Base-by-base conservation (phyloP, 257 asterid genomes). In the Nicotiana knightiana region DNA sequence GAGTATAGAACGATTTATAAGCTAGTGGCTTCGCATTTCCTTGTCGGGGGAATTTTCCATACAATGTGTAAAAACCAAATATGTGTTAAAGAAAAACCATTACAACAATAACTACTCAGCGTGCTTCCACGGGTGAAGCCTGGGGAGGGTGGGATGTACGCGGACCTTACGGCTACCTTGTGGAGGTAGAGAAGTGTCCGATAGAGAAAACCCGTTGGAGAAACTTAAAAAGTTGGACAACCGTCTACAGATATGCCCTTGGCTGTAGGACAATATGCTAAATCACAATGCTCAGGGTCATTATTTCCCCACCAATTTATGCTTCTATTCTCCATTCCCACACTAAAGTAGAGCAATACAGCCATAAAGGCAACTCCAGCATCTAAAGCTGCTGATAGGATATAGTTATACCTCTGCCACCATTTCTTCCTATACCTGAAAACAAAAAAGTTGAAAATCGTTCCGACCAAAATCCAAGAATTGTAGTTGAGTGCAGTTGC, bases 281-380 rank as follows among this genome's bases (percentile, higher is more conserved):
- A 77, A 35, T 86, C 90, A 77, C 97, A 93, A 83, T 91, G 97
- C 87, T 93, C 97, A 9, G 90, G 89, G 17, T 88, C 87, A 18
- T 81, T 53, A 24, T 81, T 86, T 8, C 97, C 97, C 97, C 97
- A 92, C 97, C 97, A 92, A 0, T 65, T 4, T 3, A 91, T 26
- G 9, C 30, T 86, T 46, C 73, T 81, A 13, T 87, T 66, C 82
- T 84, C 92, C 64, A 91, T 76, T 0, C 95, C 97, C 46, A 91
- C 81, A 2, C 81, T 5, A 83, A 93, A 86, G 82, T 92, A 93
- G 39, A 93, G 87, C 35, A 93, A 51, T 37, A 93, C 93, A 0
- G 93, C 90, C 97, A 93, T 93, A 85, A 93, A 93, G 12, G 97
- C 97, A 4, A 93, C 91, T 9, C 97, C 97, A 0, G 94, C 97